phyloP scores from a whole-genome alignment of 805 yeast species.

The Yamadazyma insecticola region DNA sequence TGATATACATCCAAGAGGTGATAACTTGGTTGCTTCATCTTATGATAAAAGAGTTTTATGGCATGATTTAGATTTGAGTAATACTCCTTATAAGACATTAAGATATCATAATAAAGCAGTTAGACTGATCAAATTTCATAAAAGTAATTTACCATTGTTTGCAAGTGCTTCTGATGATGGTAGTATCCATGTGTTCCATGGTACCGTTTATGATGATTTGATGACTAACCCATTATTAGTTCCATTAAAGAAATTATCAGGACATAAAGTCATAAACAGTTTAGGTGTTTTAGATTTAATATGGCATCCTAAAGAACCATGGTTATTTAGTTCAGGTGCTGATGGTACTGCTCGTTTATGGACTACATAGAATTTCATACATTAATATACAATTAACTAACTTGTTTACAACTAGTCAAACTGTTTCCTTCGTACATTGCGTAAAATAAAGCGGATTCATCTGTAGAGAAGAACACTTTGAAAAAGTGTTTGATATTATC shows the following conservation, averaged over 20 bases:
- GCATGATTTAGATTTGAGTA: conserved; percentile 90
- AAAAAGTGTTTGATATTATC: conserved; percentile 27
- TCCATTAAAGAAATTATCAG: conserved; percentile 89
- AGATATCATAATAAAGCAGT: conserved; percentile 96
- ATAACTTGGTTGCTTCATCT: conserved; percentile 86
- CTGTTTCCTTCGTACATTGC: conserved; percentile 7
- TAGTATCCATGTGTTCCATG: conserved; percentile 88
- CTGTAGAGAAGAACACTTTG: conserved; percentile 19
- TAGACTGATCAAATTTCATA: conserved; percentile 82
- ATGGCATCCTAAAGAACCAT: conserved; percentile 98
- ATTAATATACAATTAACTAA: conserved; percentile 3
- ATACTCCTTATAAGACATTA: conserved; percentile 90
- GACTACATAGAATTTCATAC: conserved; percentile 58
- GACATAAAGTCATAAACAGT: conserved; percentile 75
- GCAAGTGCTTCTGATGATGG: conserved; percentile 97
- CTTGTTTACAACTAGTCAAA: not conserved
- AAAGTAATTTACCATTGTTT: conserved; percentile 79
- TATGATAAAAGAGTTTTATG: conserved; percentile 93
- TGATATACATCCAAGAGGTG: conserved; percentile 96
- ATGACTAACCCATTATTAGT: conserved; percentile 94
- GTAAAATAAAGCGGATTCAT: conserved; percentile 18
- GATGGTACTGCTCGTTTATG: conserved; percentile 94
- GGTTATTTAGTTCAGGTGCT: conserved; percentile 97
- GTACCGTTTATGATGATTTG: conserved; percentile 90
- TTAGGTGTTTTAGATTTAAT: conserved; percentile 82